These are phyloP conservation scores for Hanseniaspora hatyaiensis DNA, from an alignment of 805 yeast genomes.

Conservation along the genomic window DNA sequence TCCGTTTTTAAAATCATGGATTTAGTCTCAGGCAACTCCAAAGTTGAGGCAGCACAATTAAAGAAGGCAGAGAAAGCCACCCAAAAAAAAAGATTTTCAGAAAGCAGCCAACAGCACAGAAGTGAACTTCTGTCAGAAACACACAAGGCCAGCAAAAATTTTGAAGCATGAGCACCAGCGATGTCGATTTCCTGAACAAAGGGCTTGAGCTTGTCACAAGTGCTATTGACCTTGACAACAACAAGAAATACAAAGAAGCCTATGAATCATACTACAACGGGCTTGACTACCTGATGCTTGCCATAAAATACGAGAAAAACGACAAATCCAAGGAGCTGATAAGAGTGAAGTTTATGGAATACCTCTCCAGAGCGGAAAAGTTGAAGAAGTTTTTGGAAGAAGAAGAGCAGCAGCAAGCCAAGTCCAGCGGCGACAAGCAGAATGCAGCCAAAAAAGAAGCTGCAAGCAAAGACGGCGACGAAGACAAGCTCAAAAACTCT, in stretches of 20 bases:
- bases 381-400: conserved; percentile 78
- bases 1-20: too few species aligned
- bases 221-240: conserved; percentile 90
- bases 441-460: conserved; percentile 50
- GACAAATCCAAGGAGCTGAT: conserved; percentile 79
- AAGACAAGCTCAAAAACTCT: conserved; percentile 76
- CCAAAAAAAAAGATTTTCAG: neutral
- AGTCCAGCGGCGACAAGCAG: conserved; percentile 28
- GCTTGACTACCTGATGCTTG: conserved; percentile 87
- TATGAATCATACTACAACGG: conserved; percentile 87
- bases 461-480: conserved; percentile 45
- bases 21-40: too few species aligned
- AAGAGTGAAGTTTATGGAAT: conserved; percentile 80
- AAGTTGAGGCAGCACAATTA: too few species aligned
- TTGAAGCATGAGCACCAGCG: conserved; percentile 27
- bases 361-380: conserved; percentile 85
- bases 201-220: conserved; percentile 91
- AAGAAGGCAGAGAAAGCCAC: too few species aligned
- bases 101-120: neutral
- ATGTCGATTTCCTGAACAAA: conserved; percentile 73
- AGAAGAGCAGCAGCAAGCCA: conserved; percentile 33
- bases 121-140: too few species aligned
- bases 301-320: conserved; percentile 88
- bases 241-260: conserved; percentile 84
- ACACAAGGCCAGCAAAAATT: neutral